A percentile compares a stretch with the other conserved stretches of the same genome.
Conservation (phyloP, 164 flowering plant genomes). For the Umbellularia californica region DNA sequence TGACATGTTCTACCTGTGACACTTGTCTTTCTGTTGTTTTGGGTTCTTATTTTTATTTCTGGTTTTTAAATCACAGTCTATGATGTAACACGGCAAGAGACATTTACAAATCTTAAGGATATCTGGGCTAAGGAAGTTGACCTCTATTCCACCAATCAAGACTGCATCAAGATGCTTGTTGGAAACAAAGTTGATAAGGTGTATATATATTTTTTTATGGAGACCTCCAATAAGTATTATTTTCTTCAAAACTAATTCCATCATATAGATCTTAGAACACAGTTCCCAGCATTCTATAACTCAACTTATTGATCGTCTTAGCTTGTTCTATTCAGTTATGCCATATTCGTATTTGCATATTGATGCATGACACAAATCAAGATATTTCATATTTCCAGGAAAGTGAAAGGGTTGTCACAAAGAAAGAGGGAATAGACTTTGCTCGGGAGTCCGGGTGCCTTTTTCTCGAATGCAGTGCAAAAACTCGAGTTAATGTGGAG, state of each 20-base stretch:
- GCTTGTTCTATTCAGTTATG: not conserved
- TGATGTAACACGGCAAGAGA: conserved; percentile 82
- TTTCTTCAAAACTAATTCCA: not conserved
- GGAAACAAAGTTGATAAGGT: conserved; percentile 92
- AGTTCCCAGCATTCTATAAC: not conserved
- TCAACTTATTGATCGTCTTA: not conserved
- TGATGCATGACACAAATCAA: not conserved
- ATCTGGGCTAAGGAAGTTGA: conserved; percentile 85
- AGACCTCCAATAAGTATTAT: not conserved
- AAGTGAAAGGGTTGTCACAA: conserved; percentile 68
- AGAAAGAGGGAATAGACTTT: conserved; percentile 77
- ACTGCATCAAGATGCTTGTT: conserved; percentile 88
- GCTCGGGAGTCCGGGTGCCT: conserved; percentile 82
- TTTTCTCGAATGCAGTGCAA: conserved; percentile 79
- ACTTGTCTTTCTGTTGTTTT: not conserved
- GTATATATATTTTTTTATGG: not conserved
- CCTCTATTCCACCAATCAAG: conserved; percentile 75
- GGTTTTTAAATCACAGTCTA: conserved; percentile 38
- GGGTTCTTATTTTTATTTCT: not conserved
- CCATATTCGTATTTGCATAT: not conserved
- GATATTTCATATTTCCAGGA: conserved; percentile 37
- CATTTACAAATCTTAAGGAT: conserved; percentile 75
- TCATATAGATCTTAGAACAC: not conserved
- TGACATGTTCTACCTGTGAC: no score
- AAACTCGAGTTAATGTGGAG: conserved; percentile 72